Percentiles rank a stretch among this genome's conserved stretches.
phyloP scores from a whole-genome alignment of 1,284 basidiomycete genomes.

The Amylostereum areolatum region DNA sequence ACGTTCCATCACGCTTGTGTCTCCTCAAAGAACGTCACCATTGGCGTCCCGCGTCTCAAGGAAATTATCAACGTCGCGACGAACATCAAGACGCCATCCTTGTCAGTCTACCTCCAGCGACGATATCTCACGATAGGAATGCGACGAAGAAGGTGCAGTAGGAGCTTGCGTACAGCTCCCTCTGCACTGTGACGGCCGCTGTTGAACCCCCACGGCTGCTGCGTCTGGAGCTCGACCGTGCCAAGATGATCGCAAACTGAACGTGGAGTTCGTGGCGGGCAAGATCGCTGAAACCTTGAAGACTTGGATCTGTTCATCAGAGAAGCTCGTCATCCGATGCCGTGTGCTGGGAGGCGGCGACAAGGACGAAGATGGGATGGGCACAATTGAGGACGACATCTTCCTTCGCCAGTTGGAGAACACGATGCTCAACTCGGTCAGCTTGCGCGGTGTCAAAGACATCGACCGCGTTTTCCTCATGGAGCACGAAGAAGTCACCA shows the following conservation, averaged over 20 bases:
- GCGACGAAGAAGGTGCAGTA: slow-evolving; percentile 87
- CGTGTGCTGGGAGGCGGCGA: too few relatives aligned
- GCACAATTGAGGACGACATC: too few relatives aligned
- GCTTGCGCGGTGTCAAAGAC: too few relatives aligned
- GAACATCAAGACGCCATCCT: slow-evolving; percentile 97
- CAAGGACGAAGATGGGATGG: too few relatives aligned
- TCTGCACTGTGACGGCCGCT: slow-evolving; percentile 91
- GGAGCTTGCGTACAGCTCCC: slow-evolving; percentile 89
- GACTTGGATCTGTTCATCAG: slow-evolving; percentile 95
- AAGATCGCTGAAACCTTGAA: slow-evolving; percentile 95
- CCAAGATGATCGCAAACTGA: slow-evolving; percentile 94
- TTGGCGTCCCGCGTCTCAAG: slow-evolving; percentile 96
- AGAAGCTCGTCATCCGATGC: slow-evolving; percentile 96
- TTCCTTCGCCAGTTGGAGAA: too few relatives aligned
- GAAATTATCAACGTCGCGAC: slow-evolving; percentile 99
- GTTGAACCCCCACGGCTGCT: slow-evolving; percentile 98
- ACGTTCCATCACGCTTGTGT: slow-evolving; percentile 99
- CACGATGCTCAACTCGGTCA: too few relatives aligned
- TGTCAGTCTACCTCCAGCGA: slow-evolving; percentile 83
- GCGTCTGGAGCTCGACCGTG: slow-evolving; percentile 93
- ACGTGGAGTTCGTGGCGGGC: slow-evolving; percentile 93
- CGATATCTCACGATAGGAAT: slow-evolving; percentile 56
- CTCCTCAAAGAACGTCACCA: slow-evolving; percentile 94
- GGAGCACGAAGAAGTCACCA: too few relatives aligned
- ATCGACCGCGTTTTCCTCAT: too few relatives aligned